Evolutionary conservation across 2,329 filamentous ascomycete genomes (phyloP).

Genomic region (Rhytidhysteron rufulum): DNA sequence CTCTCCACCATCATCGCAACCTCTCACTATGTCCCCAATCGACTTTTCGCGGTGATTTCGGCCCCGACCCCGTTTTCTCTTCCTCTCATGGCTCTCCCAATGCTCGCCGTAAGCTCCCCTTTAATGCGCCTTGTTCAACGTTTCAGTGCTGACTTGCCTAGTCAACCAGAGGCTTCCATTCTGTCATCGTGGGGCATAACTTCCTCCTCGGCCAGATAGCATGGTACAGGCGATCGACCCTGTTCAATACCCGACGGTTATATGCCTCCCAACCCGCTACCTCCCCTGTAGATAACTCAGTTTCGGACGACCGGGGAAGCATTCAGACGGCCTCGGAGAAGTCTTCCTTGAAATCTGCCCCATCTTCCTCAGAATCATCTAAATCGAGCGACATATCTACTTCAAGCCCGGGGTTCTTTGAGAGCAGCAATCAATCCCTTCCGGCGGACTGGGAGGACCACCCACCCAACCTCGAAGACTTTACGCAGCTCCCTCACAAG

Average conservation of each 20-base stretch:
- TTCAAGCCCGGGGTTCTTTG: conserved; percentile 1
- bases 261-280: conserved; percentile 14
- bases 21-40: neutral
- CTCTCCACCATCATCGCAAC: too few species aligned
- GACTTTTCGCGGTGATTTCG: neutral
- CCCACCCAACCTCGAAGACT: conserved; percentile 66
- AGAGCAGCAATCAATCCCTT: conserved; percentile 23
- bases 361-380: conserved; percentile 20
- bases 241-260: conserved; percentile 16
- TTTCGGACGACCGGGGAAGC: neutral
- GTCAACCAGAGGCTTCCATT: conserved; percentile 19
- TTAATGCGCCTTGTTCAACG: neutral
- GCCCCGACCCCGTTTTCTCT: neutral
- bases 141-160: conserved; percentile 3
- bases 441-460: conserved; percentile 70
- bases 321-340: neutral
- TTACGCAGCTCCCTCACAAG: conserved; percentile 70
- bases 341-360: neutral
- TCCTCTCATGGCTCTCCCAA: conserved; percentile 7
- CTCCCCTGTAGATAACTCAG: neutral
- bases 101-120: conserved; percentile 7
- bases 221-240: conserved; percentile 15
- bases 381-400: conserved; percentile 14
- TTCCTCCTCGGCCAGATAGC: conserved; percentile 25
- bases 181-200: conserved; percentile 28